Evolutionary conservation across 257 asterid species (phyloP), one percentile per base, ranked within the genome.

Genomic region (Solanum virginianum): DNA sequence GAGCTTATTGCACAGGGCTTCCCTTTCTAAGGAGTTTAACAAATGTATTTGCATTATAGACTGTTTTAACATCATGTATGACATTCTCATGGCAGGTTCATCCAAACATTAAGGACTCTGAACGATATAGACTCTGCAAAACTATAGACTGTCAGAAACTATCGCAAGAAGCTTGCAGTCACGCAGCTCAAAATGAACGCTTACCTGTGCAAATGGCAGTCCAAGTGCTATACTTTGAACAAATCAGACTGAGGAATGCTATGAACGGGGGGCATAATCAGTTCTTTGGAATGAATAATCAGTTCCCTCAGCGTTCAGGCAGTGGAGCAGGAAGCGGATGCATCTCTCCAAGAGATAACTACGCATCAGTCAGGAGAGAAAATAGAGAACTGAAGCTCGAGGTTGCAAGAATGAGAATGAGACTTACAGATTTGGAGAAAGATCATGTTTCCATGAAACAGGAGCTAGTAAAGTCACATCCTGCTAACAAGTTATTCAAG

Each of bases 151-250:
- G 95, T 82, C 99, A 95, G 84, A 96, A 95, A 77, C 91, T 96
- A 6, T 92, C 98, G 0, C 97, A 96, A 89, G 99, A 96, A 87
- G 99, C 98, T 16, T 96, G 99, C 94, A 96, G 98, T 93, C 99
- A 96, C 29, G 99, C 99, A 7, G 98, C 99, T 39, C 99, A 96
- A 86, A 96, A 96, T 82, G 99, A 96, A 84, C 89, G 98, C 3
- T 87, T 96, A 1, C 99, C 99, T 0, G 98, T 96, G 15, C 99
- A 96, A 69, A 96, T 94, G 98, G 98, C 98, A 0, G 98, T 96
- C 51, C 99, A 96, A 84, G 99, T 96, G 12, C 92, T 96, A 20
- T 96, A 96, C 93, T 96, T 96, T 0, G 99, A 96, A 83, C 99
- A 96, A 79, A 94, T 94, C 89, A 88, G 99, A 56, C 85, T 96